Conservation (phyloP, 352 stramenopile genomes). For the Globisporangium parvum region DNA sequence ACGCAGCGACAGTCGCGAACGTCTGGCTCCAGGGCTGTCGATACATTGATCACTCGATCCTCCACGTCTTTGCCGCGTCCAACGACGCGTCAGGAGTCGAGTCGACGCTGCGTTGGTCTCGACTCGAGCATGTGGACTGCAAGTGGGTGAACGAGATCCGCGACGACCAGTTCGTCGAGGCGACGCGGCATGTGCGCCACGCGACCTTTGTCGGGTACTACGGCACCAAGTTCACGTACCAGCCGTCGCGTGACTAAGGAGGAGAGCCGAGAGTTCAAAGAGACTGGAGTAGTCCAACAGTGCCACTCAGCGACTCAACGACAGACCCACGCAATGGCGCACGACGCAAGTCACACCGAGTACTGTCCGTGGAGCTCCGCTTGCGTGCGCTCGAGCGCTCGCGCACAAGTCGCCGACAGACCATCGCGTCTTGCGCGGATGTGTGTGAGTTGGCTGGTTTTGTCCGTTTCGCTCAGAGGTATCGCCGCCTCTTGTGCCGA, state of each 20-base stretch:
- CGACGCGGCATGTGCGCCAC: not conserved
- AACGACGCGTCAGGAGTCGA: conserved; percentile 1
- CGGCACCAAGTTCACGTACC: conserved; percentile 11
- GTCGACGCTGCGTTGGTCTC: conserved; percentile 2
- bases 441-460: too few relatives aligned
- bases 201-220: conserved; percentile 18
- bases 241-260: too few relatives aligned
- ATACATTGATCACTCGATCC: conserved; percentile 4
- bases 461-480: not conserved
- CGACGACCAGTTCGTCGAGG: conserved; percentile 12
- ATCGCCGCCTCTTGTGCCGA: too few relatives aligned
- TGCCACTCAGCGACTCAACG: too few relatives aligned
- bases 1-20: conserved; percentile 8
- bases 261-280: too few relatives aligned
- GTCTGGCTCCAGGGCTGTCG: conserved; percentile 19
- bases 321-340: too few relatives aligned
- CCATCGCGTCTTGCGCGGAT: too few relatives aligned
- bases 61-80: conserved; percentile 7
- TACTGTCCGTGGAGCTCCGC: too few relatives aligned
- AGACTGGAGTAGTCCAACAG: too few relatives aligned
- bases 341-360: too few relatives aligned
- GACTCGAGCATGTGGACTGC: conserved; percentile 17
- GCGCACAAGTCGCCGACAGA: too few relatives aligned
- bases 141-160: conserved; percentile 18
- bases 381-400: too few relatives aligned